Base-by-base conservation (phyloP, 1,284 basidiomycete species). In the Heterobasidion occidentale region DNA sequence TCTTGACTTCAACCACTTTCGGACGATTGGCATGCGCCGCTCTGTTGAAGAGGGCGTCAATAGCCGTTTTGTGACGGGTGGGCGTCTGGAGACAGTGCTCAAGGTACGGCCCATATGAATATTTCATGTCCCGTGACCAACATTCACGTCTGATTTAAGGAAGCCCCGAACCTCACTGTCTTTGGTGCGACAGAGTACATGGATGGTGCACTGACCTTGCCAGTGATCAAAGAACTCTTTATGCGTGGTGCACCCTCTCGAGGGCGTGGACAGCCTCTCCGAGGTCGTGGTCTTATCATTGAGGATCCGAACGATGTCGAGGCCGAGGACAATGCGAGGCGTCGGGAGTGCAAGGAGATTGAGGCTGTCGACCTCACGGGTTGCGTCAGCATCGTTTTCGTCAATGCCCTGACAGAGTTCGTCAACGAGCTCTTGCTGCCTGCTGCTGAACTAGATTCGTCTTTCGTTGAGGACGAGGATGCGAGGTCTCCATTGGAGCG, bases 131-230 rank as follows among this genome's bases (percentile, higher is more conserved):
- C 12, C 57, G 47, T 60, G 52, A 33, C 56, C 65, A 8, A 67
- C 56, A 9, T 34, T 17, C 35, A 17, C 19, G 44, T 19, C 46
- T 53, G 42, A 47, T 56, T 15, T 42, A 62, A 93, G 90, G 92
- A 94, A 79, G 84, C 88, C 70, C 91, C 91, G 0, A 92, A 90
- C 63, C 74, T 96, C 27, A 77, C 77, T 12, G 79, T 85, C 2
- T 90, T 96, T 62, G 92, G 92, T 35, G 92, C 92, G n/a, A 96
- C 93, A 0, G 94, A 96, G 69, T 97, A 95, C 67, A 96, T 97
- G 89, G 94, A 97, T 63, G 91, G 92, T 1, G 87, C 94, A 1
- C 75, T 97, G 49, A 89, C 87, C 8, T 74, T 89, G 27, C 75
- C 84, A 0, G 92, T 97, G 2, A 72, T 97, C 20, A 88, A 86